phyloP scores from a whole-genome alignment of 148 eudicot species.

The Vaccinium corymbosum region DNA sequence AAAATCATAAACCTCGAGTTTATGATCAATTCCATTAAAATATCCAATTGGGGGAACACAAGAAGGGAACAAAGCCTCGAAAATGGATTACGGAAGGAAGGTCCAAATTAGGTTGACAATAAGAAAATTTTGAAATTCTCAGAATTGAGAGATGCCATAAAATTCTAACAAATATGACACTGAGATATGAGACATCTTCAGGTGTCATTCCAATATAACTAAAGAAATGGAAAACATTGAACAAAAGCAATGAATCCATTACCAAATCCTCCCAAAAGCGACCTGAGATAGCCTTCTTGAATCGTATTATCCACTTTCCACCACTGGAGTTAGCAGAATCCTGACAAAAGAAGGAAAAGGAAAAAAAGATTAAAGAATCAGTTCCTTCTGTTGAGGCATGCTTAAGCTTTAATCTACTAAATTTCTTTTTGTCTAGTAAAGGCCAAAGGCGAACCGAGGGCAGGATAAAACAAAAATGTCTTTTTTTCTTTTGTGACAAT shows the following conservation, averaged over 20 bases:
- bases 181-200: neutral
- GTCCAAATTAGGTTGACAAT: neutral
- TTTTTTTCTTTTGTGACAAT: neutral
- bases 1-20: neutral
- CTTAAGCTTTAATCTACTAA: neutral
- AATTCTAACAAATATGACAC: neutral
- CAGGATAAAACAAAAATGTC: neutral
- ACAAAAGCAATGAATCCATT: neutral
- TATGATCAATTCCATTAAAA: neutral
- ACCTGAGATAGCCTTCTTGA: conserved; percentile 85
- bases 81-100: neutral
- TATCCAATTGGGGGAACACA: no score
- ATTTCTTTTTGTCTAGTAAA: neutral
- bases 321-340: conserved; percentile 96
- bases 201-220: neutral
- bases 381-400: neutral
- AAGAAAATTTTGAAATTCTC: no score
- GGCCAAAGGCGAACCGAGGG: neutral
- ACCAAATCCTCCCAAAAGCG: conserved; percentile 99
- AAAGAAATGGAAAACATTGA: neutral
- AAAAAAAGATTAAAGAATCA: neutral
- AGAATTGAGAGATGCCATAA: neutral
- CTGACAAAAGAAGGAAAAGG: conserved; percentile 28
- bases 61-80: neutral
- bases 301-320: conserved; percentile 97